Conservation (phyloP, 176 grass and related monocot species). For the Carex littledalei region DNA sequence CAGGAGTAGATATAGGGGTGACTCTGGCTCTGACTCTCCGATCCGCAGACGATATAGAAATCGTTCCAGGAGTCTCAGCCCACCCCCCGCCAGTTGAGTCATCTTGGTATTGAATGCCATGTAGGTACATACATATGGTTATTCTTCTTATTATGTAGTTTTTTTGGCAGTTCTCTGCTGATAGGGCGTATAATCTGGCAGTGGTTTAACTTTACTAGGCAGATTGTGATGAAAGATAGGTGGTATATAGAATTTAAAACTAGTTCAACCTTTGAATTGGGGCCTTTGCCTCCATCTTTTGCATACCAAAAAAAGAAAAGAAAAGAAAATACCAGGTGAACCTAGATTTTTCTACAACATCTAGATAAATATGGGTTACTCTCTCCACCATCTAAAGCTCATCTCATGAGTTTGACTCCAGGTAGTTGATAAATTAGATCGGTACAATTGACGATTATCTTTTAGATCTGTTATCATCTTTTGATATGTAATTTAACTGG, state of each 20-base stretch:
- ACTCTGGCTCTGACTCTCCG: background rate
- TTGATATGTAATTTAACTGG: background rate
- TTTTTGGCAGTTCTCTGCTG: background rate
- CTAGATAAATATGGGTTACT: background rate
- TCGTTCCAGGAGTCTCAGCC: background rate
- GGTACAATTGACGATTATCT: background rate
- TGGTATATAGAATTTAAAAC: background rate
- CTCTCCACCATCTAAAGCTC: background rate
- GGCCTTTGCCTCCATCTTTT: background rate
- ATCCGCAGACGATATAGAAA: background rate
- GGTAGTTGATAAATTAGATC: background rate
- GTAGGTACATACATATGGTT: background rate
- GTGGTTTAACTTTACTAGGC: background rate
- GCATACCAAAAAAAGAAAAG: background rate
- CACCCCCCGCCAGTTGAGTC: background rate
- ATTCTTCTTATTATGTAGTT: background rate
- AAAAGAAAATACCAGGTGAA: too few species aligned
- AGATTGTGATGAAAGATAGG: background rate
- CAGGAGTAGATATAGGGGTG: background rate
- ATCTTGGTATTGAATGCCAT: background rate
- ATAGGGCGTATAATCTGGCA: background rate
- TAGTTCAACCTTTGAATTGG: background rate
- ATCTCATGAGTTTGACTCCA: background rate
- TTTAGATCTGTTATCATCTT: background rate
- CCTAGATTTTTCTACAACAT: too few species aligned